A percentile compares a stretch with the other conserved stretches of the same genome.
These are phyloP conservation scores for Scytalidium lignicola DNA, from an alignment of 2,329 filamentous ascomycete species.

Conservation along the genomic window DNA sequence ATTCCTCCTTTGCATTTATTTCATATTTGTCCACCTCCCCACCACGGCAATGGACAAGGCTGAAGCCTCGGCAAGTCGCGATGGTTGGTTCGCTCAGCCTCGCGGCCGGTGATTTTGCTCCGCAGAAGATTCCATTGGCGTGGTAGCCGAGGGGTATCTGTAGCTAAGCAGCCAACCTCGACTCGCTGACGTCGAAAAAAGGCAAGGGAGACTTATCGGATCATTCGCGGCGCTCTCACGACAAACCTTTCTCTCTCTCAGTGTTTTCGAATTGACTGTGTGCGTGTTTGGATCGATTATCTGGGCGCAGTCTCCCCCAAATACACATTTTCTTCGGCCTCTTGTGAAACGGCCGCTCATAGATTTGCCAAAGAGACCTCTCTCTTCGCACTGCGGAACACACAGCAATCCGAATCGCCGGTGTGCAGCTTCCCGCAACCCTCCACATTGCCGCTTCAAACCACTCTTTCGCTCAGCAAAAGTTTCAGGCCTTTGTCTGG, in stretches of 20 bases:
- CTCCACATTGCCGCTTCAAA: slow-evolving; percentile 11
- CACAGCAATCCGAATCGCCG: slow-evolving; percentile 8
- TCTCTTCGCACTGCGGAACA: background rate
- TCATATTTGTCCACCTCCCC: no score
- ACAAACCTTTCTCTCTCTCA: background rate
- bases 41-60: background rate
- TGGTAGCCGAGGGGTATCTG: background rate
- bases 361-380: background rate
- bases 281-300: background rate
- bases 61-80: background rate
- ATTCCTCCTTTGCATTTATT: no score
- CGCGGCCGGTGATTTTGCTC: background rate
- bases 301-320: background rate
- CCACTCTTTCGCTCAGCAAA: slow-evolving; percentile 9
- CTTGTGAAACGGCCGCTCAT: background rate
- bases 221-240: background rate
- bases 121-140: background rate
- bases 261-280: background rate
- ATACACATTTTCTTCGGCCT: background rate
- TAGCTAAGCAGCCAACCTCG: background rate
- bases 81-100: background rate
- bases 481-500: slow-evolving; percentile 18
- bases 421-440: slow-evolving; percentile 24
- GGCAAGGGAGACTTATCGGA: background rate
- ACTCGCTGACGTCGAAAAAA: background rate